Percentiles rank a stretch among this genome's conserved stretches.
phyloP scores from a whole-genome alignment of 805 yeast genomes.

The Cyberlindnera maritima region DNA sequence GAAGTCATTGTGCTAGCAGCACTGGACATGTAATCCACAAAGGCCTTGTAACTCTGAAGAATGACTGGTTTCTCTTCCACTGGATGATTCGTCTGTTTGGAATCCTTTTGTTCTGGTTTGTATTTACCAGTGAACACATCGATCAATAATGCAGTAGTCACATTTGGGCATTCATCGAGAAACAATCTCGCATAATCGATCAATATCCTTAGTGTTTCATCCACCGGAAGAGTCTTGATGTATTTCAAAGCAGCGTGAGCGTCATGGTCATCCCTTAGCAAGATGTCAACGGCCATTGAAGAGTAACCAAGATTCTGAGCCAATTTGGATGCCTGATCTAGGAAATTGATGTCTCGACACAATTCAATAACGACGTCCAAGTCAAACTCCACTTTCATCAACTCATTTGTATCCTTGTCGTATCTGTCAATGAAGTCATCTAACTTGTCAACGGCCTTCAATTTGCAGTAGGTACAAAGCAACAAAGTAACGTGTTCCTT shows the following conservation, averaged over 20 bases:
- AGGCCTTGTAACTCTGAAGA: slow-evolving; percentile 54
- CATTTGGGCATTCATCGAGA: slow-evolving; percentile 68
- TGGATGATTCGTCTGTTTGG: slow-evolving; percentile 19
- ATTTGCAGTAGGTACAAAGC: slow-evolving; percentile 75
- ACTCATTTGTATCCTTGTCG: slow-evolving; percentile 31
- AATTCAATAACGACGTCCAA: slow-evolving; percentile 63
- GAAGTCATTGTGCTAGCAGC: slow-evolving; percentile 26
- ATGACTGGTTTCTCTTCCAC: slow-evolving; percentile 24
- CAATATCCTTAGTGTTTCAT: slow-evolving; percentile 72
- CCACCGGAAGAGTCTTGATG: slow-evolving; percentile 65
- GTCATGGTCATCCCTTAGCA: slow-evolving; percentile 61
- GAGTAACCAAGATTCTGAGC: slow-evolving; percentile 74
- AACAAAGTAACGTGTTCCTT: slow-evolving; percentile 80
- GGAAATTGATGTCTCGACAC: slow-evolving; percentile 70
- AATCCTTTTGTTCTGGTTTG: slow-evolving; percentile 37
- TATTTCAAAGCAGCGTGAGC: slow-evolving; percentile 60
- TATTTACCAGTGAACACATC: slow-evolving; percentile 88
- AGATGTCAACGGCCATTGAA: slow-evolving; percentile 70
- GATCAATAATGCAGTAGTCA: slow-evolving; percentile 77
- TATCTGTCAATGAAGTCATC: slow-evolving; percentile 50
- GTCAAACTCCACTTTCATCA: slow-evolving; percentile 51
- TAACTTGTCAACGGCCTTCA: slow-evolving; percentile 59
- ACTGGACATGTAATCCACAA: slow-evolving; percentile 51
- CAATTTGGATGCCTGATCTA: slow-evolving; percentile 61
- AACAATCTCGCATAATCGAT: slow-evolving; percentile 63